A percentile compares a stretch with the other conserved stretches of the same genome.
Conservation (phyloP, 2,329 filamentous ascomycete genomes). For the Talaromyces atroroseus region DNA sequence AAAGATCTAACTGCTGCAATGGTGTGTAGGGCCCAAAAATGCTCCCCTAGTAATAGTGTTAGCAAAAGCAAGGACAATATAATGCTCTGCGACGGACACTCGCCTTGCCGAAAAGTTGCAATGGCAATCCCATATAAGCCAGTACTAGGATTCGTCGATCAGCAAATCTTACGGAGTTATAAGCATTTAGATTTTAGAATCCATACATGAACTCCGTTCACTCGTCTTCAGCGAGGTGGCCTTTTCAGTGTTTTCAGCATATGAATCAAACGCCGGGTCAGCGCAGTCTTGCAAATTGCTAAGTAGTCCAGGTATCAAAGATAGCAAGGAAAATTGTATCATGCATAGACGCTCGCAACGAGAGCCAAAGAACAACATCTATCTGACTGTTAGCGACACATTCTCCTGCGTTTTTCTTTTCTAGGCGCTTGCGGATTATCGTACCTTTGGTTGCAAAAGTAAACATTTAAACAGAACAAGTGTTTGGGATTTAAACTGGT, state of each 20-base stretch:
- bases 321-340: constrained; percentile 96
- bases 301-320: constrained; percentile 87
- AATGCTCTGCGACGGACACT: constrained; percentile 28
- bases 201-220: constrained; percentile 70
- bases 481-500: constrained; percentile 92
- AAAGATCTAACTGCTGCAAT: constrained; percentile 86
- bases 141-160: constrained; percentile 50
- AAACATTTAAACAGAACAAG: constrained; percentile 90
- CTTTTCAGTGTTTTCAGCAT: constrained; percentile 67
- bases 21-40: constrained; percentile 96
- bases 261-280: constrained; percentile 82
- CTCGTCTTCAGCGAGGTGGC: constrained; percentile 86
- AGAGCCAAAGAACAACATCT: constrained; percentile 99
- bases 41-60: constrained; percentile 61
- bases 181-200: not conserved
- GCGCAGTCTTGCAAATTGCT: constrained; percentile 91
- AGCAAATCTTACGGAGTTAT: not conserved
- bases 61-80: constrained; percentile 58
- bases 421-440: not conserved
- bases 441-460: constrained; percentile 87
- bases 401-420: not conserved
- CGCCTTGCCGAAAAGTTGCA: constrained; percentile 92
- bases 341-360: constrained; percentile 93
- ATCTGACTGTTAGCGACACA: not conserved
- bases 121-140: constrained; percentile 86